A percentile compares a stretch with the other conserved stretches of the same genome.
Evolutionary conservation across 208 protist genomes (phyloP).

Genomic region (Trypanosoma theileri): DNA sequence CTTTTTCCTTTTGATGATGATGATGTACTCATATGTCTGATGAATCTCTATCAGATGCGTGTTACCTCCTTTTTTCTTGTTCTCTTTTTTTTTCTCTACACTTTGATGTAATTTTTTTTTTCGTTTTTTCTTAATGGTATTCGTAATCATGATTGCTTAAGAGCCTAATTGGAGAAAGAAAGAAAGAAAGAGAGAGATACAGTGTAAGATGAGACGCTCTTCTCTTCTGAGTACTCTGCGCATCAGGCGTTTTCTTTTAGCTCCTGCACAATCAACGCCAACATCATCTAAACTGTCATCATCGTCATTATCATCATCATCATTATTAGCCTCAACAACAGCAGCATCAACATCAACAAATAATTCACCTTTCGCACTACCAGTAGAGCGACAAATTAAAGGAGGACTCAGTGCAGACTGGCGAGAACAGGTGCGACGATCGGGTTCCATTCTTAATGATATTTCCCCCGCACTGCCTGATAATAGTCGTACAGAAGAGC

Average conservation of each 20-base stretch:
- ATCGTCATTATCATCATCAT: too few relatives aligned
- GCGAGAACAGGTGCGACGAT: slow-evolving; percentile 55
- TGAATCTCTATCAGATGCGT: too few relatives aligned
- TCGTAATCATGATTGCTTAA: too few relatives aligned
- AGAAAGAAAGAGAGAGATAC: too few relatives aligned
- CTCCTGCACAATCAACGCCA: too few relatives aligned
- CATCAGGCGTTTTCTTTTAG: too few relatives aligned
- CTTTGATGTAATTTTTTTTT: slow-evolving; percentile 1
- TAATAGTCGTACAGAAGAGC: slow-evolving; percentile 53
- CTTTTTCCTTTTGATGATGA: too few relatives aligned
- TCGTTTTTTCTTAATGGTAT: not conserved
- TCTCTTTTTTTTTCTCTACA: slow-evolving; percentile 5
- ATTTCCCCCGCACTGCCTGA: slow-evolving; percentile 75
- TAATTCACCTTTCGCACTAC: slow-evolving; percentile 19
- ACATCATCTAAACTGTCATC: too few relatives aligned
- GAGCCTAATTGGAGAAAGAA: too few relatives aligned
- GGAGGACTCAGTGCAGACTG: slow-evolving; percentile 57
- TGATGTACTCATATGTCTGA: too few relatives aligned
- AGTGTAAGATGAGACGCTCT: too few relatives aligned
- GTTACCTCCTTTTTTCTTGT: not conserved
- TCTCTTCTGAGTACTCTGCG: too few relatives aligned
- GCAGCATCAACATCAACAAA: not conserved
- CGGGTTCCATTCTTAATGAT: slow-evolving; percentile 63
- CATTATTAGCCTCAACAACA: not conserved
- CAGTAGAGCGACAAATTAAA: slow-evolving; percentile 50